A percentile compares a stretch with the other conserved stretches of the same genome.
Conservation (phyloP, 441 rosid genomes). For the Adansonia gregorii region DNA sequence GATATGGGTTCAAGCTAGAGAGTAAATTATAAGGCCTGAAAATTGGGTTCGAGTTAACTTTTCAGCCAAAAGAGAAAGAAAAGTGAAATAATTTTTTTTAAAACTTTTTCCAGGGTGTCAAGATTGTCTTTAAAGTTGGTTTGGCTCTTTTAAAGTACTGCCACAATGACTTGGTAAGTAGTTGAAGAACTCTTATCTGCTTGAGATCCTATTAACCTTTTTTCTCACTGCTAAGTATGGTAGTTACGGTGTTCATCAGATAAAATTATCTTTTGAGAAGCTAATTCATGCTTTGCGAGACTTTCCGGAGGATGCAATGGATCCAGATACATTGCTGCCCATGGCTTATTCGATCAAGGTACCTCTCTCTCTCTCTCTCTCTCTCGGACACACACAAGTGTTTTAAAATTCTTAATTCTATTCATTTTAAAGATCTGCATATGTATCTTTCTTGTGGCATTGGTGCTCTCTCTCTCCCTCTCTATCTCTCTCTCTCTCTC, state of each 20-base stretch:
- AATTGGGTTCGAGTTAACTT: background rate
- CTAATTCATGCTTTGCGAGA: conserved; percentile 83
- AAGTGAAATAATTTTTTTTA: background rate
- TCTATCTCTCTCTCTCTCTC: background rate
- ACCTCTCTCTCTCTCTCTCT: conserved; percentile 31
- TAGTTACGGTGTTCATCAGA: conserved; percentile 38
- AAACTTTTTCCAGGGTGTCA: conserved; percentile 67
- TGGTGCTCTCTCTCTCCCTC: background rate
- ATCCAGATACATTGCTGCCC: conserved; percentile 85
- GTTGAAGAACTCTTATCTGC: conserved; percentile 22
- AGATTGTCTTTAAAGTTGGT: conserved; percentile 87
- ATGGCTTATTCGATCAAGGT: conserved; percentile 90
- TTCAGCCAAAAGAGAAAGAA: too few species aligned
- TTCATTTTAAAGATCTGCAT: conserved; percentile 1
- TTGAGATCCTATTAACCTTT: background rate
- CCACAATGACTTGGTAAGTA: conserved; percentile 83
- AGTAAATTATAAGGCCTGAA: conserved; percentile 13
- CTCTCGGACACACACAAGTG: background rate
- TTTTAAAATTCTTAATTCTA: background rate
- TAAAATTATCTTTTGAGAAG: conserved; percentile 83
- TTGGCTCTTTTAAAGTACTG: conserved; percentile 82
- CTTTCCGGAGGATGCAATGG: conserved; percentile 88
- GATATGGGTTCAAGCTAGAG: background rate
- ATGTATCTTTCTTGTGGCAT: background rate
- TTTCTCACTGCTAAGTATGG: conserved; percentile 17